Base-by-base conservation (phyloP, 345 rosid species). In the Microthlaspi erraticum region DNA sequence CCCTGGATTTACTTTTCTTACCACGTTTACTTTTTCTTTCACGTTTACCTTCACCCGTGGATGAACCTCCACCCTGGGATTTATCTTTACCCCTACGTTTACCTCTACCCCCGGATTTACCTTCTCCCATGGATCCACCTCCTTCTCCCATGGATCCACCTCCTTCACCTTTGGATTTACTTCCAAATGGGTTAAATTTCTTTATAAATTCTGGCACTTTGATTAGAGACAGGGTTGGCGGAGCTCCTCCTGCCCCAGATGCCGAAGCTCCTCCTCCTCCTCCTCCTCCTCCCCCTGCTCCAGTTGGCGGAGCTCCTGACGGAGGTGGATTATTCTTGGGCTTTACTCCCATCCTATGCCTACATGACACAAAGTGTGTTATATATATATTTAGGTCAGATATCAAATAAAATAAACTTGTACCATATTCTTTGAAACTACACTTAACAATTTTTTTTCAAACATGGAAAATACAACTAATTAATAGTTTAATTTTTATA, bases 321-420 rank as follows among this genome's bases (percentile, higher is more conserved):
- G 73, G 73, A 19, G 62, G 55, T 60, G 78, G 78, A 59, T 66
- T 66, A 8, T 66, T 1, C n/a, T 14, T 18, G 9, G 68, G 23
- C 34, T 43, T 60, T 42, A 51, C 42, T 59, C 78, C 78, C 56
- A 60, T 12, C 57, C 42, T 60, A 34, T 19, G 26, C 62, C 78
- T 74, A 60, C 42, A 74, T 51, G 49, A 51, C 49, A 51, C 68
- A 55, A 18, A 29, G 34, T 39, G 29, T 58, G 20, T 5, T 0
- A 13, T 34, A 33, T 16, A 43, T 38, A 43, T 52, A 29, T 46
- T 18, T 37, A 34, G 48, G 17, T 71, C 1, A 60, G 51, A 18
- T 3, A 60, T 19, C 14, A 5, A 50, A 18, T 13, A 39, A 60
- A 39, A 13, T 6, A 31, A 61, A 4, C 5, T 16, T 32, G 37